A percentile compares a stretch with the other conserved stretches of the same genome.
These are phyloP conservation scores for Psophocarpus tetragonolobus DNA, from an alignment of 306 rosid genomes.

Conservation along the genomic window DNA sequence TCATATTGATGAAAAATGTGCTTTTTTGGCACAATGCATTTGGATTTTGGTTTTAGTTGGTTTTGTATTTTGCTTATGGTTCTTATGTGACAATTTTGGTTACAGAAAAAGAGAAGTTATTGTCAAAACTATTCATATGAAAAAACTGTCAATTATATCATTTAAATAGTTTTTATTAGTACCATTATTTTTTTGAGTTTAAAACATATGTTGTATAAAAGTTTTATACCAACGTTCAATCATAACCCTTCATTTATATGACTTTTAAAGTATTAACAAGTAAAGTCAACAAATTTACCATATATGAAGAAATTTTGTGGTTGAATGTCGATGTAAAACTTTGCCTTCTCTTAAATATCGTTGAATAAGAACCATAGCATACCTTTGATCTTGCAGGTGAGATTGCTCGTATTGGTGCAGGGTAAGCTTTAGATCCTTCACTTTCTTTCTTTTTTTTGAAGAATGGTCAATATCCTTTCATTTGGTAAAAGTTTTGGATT, in stretches of 20 bases:
- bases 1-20: neutral
- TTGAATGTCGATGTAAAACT: too few species aligned
- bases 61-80: neutral
- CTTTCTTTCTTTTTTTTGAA: neutral
- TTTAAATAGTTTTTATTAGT: neutral
- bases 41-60: neutral
- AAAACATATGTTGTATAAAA: too few species aligned
- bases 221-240: too few species aligned
- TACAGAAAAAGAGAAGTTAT: neutral
- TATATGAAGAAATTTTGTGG: too few species aligned
- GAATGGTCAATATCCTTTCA: conserved; percentile 5
- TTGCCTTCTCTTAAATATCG: neutral
- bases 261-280: too few species aligned
- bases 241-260: too few species aligned
- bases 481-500: neutral
- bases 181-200: too few species aligned
- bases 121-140: neutral
- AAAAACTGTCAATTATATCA: neutral
- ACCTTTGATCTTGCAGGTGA: conserved; percentile 64
- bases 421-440: conserved; percentile 50
- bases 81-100: neutral
- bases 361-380: neutral
- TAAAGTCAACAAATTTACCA: too few species aligned
- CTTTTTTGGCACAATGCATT: neutral
- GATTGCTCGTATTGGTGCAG: conserved; percentile 85